phyloP scores from a whole-genome alignment of 176 grass and related monocot species.

The Cocos nucifera region DNA sequence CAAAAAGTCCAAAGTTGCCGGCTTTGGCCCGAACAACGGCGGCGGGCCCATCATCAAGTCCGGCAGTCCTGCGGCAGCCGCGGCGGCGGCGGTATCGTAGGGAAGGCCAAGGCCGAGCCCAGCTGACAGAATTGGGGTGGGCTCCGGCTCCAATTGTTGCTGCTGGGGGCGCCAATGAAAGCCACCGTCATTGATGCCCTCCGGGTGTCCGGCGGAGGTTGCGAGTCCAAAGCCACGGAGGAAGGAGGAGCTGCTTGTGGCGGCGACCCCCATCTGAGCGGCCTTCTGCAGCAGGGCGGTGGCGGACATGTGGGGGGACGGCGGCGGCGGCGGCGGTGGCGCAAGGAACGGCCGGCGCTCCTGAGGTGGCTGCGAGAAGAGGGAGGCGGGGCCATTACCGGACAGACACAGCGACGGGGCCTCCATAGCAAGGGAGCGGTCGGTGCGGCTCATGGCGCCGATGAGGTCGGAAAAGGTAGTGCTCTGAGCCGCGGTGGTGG shows the following conservation, averaged over 20 bases:
- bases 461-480: conserved; percentile 23
- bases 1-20: conserved; percentile 78
- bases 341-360: conserved; percentile 42
- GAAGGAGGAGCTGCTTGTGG: conserved; percentile 51
- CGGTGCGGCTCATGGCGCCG: conserved; percentile 1
- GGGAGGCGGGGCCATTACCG: conserved; percentile 26
- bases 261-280: conserved; percentile 73
- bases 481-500: conserved; percentile 20
- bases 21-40: conserved; percentile 51
- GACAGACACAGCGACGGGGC: conserved; percentile 65
- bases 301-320: conserved; percentile 81
- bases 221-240: conserved; percentile 61
- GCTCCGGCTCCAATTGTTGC: conserved; percentile 34
- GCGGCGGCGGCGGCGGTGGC: conserved; percentile 25
- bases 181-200: conserved; percentile 20
- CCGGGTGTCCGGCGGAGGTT: conserved; percentile 23
- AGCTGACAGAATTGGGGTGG: conserved; percentile 39
- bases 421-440: conserved; percentile 19
- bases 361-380: conserved; percentile 31
- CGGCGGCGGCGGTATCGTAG: conserved; percentile 29
- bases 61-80: conserved; percentile 19
- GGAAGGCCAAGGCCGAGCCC: conserved; percentile 70
- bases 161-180: conserved; percentile 38
- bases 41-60: conserved; percentile 80
- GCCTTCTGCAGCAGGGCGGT: conserved; percentile 92